Evolutionary conservation across 768 basidiomycete species (phyloP).

Genomic region (Boletales sp.): DNA sequence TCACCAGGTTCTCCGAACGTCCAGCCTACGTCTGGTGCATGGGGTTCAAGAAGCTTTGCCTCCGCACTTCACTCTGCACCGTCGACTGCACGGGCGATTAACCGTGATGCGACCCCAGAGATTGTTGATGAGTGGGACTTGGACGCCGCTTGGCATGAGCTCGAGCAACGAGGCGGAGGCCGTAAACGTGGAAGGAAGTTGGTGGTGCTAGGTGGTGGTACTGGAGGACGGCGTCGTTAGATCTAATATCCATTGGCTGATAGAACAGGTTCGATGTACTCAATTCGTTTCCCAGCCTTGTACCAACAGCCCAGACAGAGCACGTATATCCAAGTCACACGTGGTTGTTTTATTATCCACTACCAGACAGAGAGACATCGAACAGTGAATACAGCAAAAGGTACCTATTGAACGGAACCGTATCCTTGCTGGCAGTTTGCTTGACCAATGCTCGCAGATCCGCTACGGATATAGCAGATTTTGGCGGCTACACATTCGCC

Average conservation of each 20-base stretch:
- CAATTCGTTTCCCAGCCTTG: slow-evolving; percentile 7
- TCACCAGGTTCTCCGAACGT: slow-evolving; percentile 4
- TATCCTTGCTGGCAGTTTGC: slow-evolving; percentile 61
- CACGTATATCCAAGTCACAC: not conserved
- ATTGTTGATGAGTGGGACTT: slow-evolving; percentile 71
- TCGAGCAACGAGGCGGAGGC: slow-evolving; percentile 55
- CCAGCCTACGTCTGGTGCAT: slow-evolving; percentile 48
- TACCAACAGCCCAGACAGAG: slow-evolving; percentile 8
- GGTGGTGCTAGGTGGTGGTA: slow-evolving; percentile 69
- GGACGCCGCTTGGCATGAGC: slow-evolving; percentile 77
- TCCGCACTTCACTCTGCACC: slow-evolving; percentile 60
- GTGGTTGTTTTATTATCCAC: no score
- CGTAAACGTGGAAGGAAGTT: slow-evolving; percentile 62
- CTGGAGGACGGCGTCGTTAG: slow-evolving; percentile 47
- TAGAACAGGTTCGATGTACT: not conserved
- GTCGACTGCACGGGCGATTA: slow-evolving; percentile 36
- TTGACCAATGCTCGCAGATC: slow-evolving; percentile 56
- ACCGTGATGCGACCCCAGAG: slow-evolving; percentile 24
- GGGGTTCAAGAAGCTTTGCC: slow-evolving; percentile 82
- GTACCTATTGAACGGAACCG: slow-evolving; percentile 54
- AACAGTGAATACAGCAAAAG: no score
- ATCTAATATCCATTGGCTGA: not conserved
- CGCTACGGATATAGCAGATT: slow-evolving; percentile 77
- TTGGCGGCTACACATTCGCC: slow-evolving; percentile 61
- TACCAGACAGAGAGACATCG: no score